phyloP scores from a whole-genome alignment of 116 monocot species.

The Iris pallida region DNA sequence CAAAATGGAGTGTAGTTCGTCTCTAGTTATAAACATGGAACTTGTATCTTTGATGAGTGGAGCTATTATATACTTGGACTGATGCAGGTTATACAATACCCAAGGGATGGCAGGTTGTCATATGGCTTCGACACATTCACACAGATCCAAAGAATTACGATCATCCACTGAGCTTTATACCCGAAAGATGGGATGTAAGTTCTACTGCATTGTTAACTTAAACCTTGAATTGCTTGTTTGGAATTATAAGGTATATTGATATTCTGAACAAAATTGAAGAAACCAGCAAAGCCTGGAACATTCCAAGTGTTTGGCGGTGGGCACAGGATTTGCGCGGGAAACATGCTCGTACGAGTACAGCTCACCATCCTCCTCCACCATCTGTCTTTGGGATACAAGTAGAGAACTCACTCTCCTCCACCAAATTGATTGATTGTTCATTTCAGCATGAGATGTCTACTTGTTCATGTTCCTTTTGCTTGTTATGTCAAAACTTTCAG shows the following conservation, averaged over 20 bases:
- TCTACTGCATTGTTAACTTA: no score
- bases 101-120: constrained; percentile 9
- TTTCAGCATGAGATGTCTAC: no score
- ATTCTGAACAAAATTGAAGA: constrained; percentile 1
- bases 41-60: no score
- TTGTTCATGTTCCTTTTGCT: no score
- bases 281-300: neutral
- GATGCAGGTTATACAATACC: neutral
- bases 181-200: constrained; percentile 17
- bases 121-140: constrained; percentile 3
- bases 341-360: constrained; percentile 10
- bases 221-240: no score
- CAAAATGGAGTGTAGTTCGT: neutral
- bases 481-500: neutral
- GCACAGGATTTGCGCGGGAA: constrained; percentile 7
- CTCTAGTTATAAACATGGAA: neutral
- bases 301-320: constrained; percentile 15
- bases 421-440: no score
- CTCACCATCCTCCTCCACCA: constrained; percentile 14
- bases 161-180: constrained; percentile 2
- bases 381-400: neutral
- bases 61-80: no score
- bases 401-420: no score
- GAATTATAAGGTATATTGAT: no score
- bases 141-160: constrained; percentile 9